Evolutionary conservation across 495 filamentous ascomycete genomes (phyloP).

Genomic region (Echria macrotheca): DNA sequence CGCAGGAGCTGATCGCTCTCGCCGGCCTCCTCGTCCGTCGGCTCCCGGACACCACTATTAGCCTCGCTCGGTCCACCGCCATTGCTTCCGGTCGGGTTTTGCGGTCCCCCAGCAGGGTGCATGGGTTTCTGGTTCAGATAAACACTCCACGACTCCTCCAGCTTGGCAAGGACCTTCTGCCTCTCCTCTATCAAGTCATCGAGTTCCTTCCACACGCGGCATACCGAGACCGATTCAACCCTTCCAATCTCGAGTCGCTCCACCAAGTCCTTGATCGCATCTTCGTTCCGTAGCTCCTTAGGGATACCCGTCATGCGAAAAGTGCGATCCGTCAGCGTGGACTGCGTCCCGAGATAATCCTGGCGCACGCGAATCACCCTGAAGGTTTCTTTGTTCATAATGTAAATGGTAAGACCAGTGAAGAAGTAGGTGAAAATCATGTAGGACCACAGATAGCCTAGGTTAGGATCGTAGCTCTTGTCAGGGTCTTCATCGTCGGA

Average conservation of each 20-base stretch:
- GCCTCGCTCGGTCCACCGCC: not conserved
- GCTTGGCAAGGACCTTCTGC: slow-evolving; percentile 55
- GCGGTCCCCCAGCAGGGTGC: not conserved
- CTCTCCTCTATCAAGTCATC: slow-evolving; percentile 70
- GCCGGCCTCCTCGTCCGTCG: slow-evolving; percentile 37
- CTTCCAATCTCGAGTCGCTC: slow-evolving; percentile 88
- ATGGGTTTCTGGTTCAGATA: slow-evolving; percentile 38
- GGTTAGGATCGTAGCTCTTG: slow-evolving; percentile 32
- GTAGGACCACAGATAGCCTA: slow-evolving; percentile 84
- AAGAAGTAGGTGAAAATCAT: slow-evolving; percentile 89
- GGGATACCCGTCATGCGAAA: slow-evolving; percentile 90
- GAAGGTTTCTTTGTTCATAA: slow-evolving; percentile 74
- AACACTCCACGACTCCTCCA: slow-evolving; percentile 83
- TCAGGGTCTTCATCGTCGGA: slow-evolving; percentile 11
- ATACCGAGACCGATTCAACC: slow-evolving; percentile 83
- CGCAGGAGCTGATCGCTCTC: slow-evolving; percentile 48
- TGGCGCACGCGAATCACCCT: slow-evolving; percentile 81
- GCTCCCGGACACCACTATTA: too few species aligned
- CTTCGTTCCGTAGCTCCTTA: slow-evolving; percentile 68
- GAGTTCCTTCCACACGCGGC: slow-evolving; percentile 79
- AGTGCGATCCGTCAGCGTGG: slow-evolving; percentile 89
- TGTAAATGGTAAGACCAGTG: slow-evolving; percentile 71
- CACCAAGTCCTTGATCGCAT: slow-evolving; percentile 78
- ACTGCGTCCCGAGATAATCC: slow-evolving; percentile 86
- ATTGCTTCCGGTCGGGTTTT: slow-evolving; percentile 3